phyloP scores from a whole-genome alignment of 148 eudicot genomes.

The Vaccinium vitisidaea region DNA sequence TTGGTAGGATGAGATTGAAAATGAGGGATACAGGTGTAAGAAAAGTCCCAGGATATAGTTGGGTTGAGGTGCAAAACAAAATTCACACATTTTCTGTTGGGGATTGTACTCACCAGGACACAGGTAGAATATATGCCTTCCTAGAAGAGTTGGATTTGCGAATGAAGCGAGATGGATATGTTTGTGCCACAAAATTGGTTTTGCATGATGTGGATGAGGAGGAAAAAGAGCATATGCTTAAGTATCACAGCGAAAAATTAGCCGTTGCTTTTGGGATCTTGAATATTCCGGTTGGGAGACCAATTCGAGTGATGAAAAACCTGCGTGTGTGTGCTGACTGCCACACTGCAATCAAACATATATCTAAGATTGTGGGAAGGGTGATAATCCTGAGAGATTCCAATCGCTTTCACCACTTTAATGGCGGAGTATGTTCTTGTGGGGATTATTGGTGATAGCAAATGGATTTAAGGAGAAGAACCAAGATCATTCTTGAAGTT shows the following conservation, averaged over 20 bases:
- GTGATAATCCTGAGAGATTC: slow-evolving; percentile 46
- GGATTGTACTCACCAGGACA: slow-evolving; percentile 38
- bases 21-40: slow-evolving; percentile 42
- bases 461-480: slow-evolving; percentile 10
- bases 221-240: slow-evolving; percentile 51
- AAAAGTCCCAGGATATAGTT: slow-evolving; percentile 50
- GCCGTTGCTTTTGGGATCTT: slow-evolving; percentile 50
- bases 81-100: slow-evolving; percentile 46
- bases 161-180: slow-evolving; percentile 44
- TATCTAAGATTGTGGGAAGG: slow-evolving; percentile 45
- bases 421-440: slow-evolving; percentile 46
- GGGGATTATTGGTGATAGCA: slow-evolving; percentile 52
- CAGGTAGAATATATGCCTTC: slow-evolving; percentile 33
- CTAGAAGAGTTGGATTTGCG: slow-evolving; percentile 41
- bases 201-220: slow-evolving; percentile 56
- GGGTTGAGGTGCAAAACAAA: slow-evolving; percentile 52
- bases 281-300: slow-evolving; percentile 31
- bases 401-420: slow-evolving; percentile 53
- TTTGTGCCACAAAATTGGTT: slow-evolving; percentile 31
- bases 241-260: slow-evolving; percentile 48
- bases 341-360: slow-evolving; percentile 47
- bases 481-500: neutral
- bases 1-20: slow-evolving; percentile 36
- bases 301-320: slow-evolving; percentile 51
- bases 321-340: slow-evolving; percentile 50